These are phyloP conservation scores for Lolium perenne DNA, from an alignment of 176 grass and related monocot species.

Conservation along the genomic window DNA sequence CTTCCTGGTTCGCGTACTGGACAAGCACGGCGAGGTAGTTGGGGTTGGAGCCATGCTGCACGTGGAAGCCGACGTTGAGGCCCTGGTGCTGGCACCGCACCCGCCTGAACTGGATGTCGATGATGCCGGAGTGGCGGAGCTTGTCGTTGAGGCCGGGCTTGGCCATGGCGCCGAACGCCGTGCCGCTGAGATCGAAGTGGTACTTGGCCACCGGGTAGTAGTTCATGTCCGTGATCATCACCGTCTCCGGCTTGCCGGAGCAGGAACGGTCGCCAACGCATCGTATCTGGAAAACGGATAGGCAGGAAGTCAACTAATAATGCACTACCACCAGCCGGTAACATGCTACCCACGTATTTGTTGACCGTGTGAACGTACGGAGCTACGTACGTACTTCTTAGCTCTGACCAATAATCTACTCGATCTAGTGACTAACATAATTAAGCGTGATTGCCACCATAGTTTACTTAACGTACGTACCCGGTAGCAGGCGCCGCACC, in stretches of 20 bases:
- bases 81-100: conserved; percentile 59
- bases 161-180: conserved; percentile 64
- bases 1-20: conserved; percentile 64
- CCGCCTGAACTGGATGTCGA: conserved; percentile 61
- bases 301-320: not conserved
- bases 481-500: conserved; percentile 66
- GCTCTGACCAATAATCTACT: conserved; percentile 26
- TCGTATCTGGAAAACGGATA: conserved; percentile 39
- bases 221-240: conserved; percentile 74
- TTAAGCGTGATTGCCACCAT: not conserved
- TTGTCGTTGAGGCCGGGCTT: conserved; percentile 44
- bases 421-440: not conserved
- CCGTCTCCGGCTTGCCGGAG: conserved; percentile 66
- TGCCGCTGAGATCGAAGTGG: conserved; percentile 75
- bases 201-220: conserved; percentile 53
- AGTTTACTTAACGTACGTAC: conserved; percentile 23
- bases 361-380: not conserved
- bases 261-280: conserved; percentile 43
- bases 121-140: conserved; percentile 69
- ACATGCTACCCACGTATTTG: too few relatives aligned
- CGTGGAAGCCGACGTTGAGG: conserved; percentile 58
- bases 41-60: conserved; percentile 72
- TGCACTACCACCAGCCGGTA: not conserved
- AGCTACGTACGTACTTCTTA: not conserved
- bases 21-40: conserved; percentile 67